Conservation (phyloP, 1,284 basidiomycete genomes). For the Schizopora paradoxa region DNA sequence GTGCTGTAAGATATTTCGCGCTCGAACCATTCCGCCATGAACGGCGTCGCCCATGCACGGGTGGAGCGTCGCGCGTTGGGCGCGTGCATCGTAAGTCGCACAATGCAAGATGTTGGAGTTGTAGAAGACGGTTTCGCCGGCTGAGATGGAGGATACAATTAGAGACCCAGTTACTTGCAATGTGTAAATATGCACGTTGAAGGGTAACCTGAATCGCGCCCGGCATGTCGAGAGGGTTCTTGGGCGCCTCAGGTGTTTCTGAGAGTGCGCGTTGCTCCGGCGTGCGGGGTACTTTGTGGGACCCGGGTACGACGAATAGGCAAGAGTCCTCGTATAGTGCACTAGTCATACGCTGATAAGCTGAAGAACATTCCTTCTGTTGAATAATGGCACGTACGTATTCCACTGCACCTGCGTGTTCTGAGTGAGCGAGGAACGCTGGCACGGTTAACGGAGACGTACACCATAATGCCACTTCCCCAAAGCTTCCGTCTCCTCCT, state of each 20-base stretch:
- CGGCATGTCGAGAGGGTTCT: constrained; percentile 64
- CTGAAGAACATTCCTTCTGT: neutral
- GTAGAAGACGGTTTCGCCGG: constrained; percentile 78
- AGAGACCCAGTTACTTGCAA: neutral
- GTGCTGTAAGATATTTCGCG: constrained; percentile 79
- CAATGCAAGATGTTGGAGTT: constrained; percentile 79
- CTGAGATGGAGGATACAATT: constrained; percentile 23
- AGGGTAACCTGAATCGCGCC: constrained; percentile 56
- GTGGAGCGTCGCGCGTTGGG: constrained; percentile 66
- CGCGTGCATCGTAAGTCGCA: constrained; percentile 53
- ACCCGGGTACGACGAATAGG: constrained; percentile 69
- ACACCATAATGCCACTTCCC: constrained; percentile 64
- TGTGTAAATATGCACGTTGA: constrained; percentile 43
- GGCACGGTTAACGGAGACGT: constrained; percentile 28
- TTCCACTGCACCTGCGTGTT: constrained; percentile 73
- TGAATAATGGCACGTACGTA: constrained; percentile 44
- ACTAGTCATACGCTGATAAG: constrained; percentile 29
- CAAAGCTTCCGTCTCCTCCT: constrained; percentile 61
- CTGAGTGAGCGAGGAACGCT: neutral
- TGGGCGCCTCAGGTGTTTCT: constrained; percentile 48
- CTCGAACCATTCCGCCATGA: constrained; percentile 59
- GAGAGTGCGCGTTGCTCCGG: constrained; percentile 56
- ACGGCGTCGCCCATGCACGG: constrained; percentile 64
- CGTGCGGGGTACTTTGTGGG: constrained; percentile 58
- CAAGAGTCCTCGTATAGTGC: constrained; percentile 73